Conservation (phyloP, 106 monocot species). For the Hemerocallis citrina region DNA sequence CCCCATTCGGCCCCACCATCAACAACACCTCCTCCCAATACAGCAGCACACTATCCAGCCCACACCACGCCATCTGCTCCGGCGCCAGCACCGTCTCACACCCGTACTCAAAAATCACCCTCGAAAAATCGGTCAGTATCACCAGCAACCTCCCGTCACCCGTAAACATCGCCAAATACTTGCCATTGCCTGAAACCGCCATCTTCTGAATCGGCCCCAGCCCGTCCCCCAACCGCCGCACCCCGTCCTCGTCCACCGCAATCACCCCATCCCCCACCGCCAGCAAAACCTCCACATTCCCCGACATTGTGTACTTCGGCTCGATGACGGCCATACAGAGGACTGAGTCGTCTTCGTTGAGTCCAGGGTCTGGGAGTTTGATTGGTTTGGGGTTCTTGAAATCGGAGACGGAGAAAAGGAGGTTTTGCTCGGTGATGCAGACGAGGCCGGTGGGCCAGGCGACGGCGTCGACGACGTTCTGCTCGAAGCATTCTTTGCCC, state of each 20-base stretch:
- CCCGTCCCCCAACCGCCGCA: conserved; percentile 51
- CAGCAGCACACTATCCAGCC: conserved; percentile 89
- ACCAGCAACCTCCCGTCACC: conserved; percentile 80
- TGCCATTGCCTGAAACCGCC: conserved; percentile 80
- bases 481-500: conserved; percentile 67
- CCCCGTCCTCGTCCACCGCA: conserved; percentile 76
- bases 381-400: conserved; percentile 51
- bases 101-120: conserved; percentile 67
- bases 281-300: conserved; percentile 85
- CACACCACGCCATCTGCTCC: conserved; percentile 97
- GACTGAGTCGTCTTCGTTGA: conserved; percentile 47
- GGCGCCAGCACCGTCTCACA: conserved; percentile 85
- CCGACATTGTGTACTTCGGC: conserved; percentile 90
- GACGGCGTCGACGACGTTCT: conserved; percentile 59
- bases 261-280: conserved; percentile 60
- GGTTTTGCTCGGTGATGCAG: conserved; percentile 53
- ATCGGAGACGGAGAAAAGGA: conserved; percentile 64
- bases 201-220: conserved; percentile 82
- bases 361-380: conserved; percentile 57
- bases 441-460: conserved; percentile 82
- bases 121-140: conserved; percentile 72
- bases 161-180: conserved; percentile 71
- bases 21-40: conserved; percentile 90
- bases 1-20: conserved; percentile 91
- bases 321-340: conserved; percentile 81